Evolutionary conservation across 1,284 basidiomycete species (phyloP), one percentile per base, ranked within the genome.

Genomic region (Puccinia polysora): DNA sequence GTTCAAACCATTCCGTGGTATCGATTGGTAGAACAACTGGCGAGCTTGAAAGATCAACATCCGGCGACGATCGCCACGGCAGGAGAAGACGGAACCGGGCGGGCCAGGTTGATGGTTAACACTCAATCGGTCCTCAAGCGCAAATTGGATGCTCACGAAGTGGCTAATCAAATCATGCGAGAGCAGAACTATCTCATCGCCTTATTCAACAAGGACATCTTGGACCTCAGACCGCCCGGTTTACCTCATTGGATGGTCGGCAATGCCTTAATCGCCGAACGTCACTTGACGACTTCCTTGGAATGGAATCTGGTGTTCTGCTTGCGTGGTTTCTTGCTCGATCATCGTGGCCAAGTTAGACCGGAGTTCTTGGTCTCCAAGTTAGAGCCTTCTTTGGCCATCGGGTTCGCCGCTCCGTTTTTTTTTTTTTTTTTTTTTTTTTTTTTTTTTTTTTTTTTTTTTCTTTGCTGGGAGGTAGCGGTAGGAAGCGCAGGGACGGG

Each of bases 131-230:
- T 71, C 18, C 34, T 62, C 49, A 58, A 71, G 43, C 55, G 68
- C 15, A 71, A 65, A n/a, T 86, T 97, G 12, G 95, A 99, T 77
- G 96, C 95, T 0, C 96, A 98, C 80, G 94, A 97, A 79, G 86
- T 95, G 67, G 92, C 92, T 4, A 95, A 94, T 79, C 89, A 96
- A 58, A 96, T 99, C 78, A 87, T 98, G 86, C 86, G 95, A 20
- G 91, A 96, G 80, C 93, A 97, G 80, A 99, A 99, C 81, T 99
- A 97, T 80, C 84, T 99, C 62, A 96, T 97, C 73, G 94, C 95
- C 0, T 81, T 99, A 15, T 97, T 98, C 82, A 97, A 97, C 82
- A 97, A 97, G 78, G 92, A 96, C 76, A 81, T 97, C 2, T 83
- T 98, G 55, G 90, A 98, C 80, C 84, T 97, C 14, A 86, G 87